Conservation (phyloP, 306 rosid species). For the Trichosanthes truncata region DNA sequence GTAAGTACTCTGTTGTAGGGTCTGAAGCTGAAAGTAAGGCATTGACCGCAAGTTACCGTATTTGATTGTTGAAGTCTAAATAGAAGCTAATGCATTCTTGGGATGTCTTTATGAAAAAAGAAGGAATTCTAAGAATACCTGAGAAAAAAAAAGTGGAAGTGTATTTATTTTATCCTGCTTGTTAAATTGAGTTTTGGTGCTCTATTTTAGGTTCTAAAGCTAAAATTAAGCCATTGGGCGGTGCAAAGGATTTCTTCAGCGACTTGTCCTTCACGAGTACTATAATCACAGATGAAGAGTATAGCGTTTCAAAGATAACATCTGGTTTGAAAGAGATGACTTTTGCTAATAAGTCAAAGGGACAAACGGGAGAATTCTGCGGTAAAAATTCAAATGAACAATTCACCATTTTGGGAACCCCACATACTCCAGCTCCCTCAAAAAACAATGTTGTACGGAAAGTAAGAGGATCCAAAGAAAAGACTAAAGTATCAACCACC, state of each 20-base stretch:
- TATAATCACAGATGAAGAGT: constrained; percentile 61
- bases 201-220: constrained; percentile 56
- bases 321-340: constrained; percentile 25
- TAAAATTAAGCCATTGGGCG: constrained; percentile 20
- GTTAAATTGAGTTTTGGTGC: constrained; percentile 37
- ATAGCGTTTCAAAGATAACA: constrained; percentile 60
- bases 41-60: not conserved
- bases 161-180: not conserved
- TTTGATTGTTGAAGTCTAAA: not conserved
- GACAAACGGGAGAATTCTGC: constrained; percentile 14
- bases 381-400: constrained; percentile 7
- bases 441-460: constrained; percentile 25
- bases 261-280: constrained; percentile 54
- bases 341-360: constrained; percentile 19
- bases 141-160: not conserved
- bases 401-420: constrained; percentile 25
- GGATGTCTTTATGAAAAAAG: not conserved
- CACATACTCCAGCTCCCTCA: constrained; percentile 17
- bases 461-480: constrained; percentile 20
- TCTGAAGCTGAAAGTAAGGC: not conserved
- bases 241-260: constrained; percentile 17
- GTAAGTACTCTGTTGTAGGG: not conserved
- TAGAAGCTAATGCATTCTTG: not conserved
- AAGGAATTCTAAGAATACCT: not conserved
- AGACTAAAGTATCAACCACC: constrained; percentile 14